Base-by-base conservation (phyloP, 768 basidiomycete species). In the Tephrocybe sp. region DNA sequence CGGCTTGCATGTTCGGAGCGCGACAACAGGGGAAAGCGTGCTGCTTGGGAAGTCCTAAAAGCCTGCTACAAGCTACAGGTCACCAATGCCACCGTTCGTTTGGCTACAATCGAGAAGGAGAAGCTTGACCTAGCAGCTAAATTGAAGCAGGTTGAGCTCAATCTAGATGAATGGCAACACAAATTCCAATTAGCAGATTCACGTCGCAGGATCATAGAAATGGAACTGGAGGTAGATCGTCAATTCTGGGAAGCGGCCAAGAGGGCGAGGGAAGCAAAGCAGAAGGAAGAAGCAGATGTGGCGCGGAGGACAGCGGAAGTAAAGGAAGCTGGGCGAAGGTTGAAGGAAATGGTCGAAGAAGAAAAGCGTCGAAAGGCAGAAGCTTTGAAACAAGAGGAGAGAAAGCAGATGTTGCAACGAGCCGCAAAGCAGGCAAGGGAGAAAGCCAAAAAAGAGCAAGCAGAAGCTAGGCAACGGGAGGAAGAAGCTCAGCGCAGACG, bases 181-280 rank as follows among this genome's bases (percentile, higher is more conserved):
- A 43, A 52, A 20, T 54, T 41, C 20, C 24, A 23, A 18, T 23
- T 59, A 11, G 26, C 52, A 8, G 55, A 59, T 10, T 58, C 60
- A 15, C 50, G 55, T 10, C 38, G 58, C 10, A 61, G 55, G 39
- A 46, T 61, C 11, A 23, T 59, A 1, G 51, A 59, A 33, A 39
- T 59, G 6, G 38, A 39, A 26, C 34, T 59, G 6, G 38, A 39
- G 42, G 42, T 39, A 4, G 55, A 61, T 37, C 47, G 54, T n/a
- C 51, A 49, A 24, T 18, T 42, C 2, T 53, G 53, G 51, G 41
- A 58, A 38, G 42, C 48, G 39, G 41, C 51, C 9, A 40, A 42
- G 30, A 50, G 28, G 28, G 28, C 21, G 18, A 23, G 41, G 21
- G 51, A 55, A 48, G 37, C 47, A 26, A 43, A 28, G 17, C 34